These are phyloP conservation scores for Carex myosuroides DNA, from an alignment of 176 grass and related monocot genomes.

Conservation along the genomic window DNA sequence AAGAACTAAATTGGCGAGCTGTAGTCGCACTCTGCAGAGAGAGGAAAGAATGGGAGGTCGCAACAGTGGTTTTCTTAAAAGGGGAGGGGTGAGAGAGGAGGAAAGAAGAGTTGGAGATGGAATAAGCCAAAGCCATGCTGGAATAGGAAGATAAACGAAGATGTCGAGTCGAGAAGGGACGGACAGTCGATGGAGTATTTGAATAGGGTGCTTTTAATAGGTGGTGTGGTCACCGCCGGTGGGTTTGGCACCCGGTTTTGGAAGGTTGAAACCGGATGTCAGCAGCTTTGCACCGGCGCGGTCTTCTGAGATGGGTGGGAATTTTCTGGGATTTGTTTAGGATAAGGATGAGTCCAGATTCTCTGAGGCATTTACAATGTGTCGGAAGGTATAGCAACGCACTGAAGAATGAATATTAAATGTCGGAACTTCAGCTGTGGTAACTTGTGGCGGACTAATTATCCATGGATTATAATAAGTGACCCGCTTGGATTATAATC, in stretches of 20 bases:
- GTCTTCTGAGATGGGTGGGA: not conserved
- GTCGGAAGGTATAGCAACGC: not conserved
- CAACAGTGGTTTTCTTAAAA: constrained; percentile 13
- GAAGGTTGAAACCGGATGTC: not conserved
- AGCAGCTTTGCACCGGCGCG: not conserved
- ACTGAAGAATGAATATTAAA: not conserved
- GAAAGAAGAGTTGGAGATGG: constrained; percentile 33
- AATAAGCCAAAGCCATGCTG: not conserved
- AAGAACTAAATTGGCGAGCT: not conserved
- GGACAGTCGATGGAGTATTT: not conserved
- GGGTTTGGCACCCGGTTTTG: constrained; percentile 30
- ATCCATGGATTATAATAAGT: too few species aligned
- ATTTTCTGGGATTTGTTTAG: constrained; percentile 1
- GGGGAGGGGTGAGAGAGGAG: constrained; percentile 45
- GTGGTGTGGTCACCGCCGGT: constrained; percentile 21
- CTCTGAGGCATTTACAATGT: not conserved
- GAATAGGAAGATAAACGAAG: not conserved
- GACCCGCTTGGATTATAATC: too few species aligned
- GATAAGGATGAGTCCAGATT: constrained; percentile 25
- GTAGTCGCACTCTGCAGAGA: not conserved
- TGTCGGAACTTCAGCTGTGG: not conserved
- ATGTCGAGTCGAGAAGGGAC: not conserved
- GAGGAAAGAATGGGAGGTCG: not conserved
- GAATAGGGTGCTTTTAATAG: not conserved
- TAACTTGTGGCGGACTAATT: not conserved